Evolutionary conservation across 148 eudicot genomes (phyloP), one percentile per base, ranked within the genome.

Genomic region (Chenopodium quinoa): DNA sequence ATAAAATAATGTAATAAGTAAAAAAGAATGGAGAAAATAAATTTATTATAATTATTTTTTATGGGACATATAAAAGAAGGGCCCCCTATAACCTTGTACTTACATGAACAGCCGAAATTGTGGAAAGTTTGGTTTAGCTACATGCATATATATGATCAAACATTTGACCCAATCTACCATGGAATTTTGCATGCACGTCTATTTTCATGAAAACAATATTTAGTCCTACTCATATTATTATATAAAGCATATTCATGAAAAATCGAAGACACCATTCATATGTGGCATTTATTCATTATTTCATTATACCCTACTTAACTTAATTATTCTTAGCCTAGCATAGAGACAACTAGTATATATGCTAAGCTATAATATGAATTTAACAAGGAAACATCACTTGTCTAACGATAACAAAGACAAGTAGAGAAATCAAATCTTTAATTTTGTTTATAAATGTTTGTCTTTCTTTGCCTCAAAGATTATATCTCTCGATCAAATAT

Each of bases 171-270:
- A 17, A 75, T 52, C 47, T 81, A 81, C 46, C 7, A 1, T 67
- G 75, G 65, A 76, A 37, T 46, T 77, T 47, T 13, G 20, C 71
- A 77, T 77, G 71, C 54, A 82, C 71, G 75, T 77, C 80, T 7
- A 74, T 82, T 31, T 67, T 54, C 80, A 14, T 67, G 52, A 69
- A 14, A 56, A 58, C 44, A 82, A 31, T 73, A 16, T 20, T 10
- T 70, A 56, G 25, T 34, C 72, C 79, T 20, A 68, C 79, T 40
- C 12, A 81, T 65, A 75, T 69, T 70, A 69, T 11, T 70, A 69
- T 11, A 56, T 76, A 10, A 20, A 27, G 63, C 63, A 74, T 20
- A 16, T 77, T 71, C 56, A 68, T 78, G 54, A 78, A 63, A 12
- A 77, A 76, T 62, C 29, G 12, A 82, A 66, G 2, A 75, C 46